phyloP scores from a whole-genome alignment of 106 monocot species.

The Dendrobium huoshanense region DNA sequence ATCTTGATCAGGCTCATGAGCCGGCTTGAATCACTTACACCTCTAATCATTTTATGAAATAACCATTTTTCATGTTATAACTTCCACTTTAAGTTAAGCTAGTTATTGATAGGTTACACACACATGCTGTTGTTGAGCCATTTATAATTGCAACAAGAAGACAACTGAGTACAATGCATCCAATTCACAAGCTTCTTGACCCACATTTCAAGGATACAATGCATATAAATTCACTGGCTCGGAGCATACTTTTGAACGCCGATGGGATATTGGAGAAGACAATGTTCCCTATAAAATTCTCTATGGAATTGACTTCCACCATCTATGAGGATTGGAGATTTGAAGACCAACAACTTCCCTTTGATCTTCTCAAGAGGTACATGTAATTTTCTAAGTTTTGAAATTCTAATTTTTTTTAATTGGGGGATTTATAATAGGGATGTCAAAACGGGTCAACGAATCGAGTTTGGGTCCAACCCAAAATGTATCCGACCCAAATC shows the following conservation, averaged over 20 bases:
- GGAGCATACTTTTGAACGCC: slow-evolving; percentile 50
- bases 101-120: slow-evolving; percentile 37
- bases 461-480: no score
- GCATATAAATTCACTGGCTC: slow-evolving; percentile 64
- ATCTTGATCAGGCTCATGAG: no score
- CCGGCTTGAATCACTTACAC: no score
- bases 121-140: slow-evolving; percentile 68
- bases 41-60: no score
- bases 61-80: no score
- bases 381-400: no score
- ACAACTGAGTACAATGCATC: slow-evolving; percentile 71
- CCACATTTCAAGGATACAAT: slow-evolving; percentile 81
- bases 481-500: no score
- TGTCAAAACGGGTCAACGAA: no score
- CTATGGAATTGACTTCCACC: slow-evolving; percentile 50
- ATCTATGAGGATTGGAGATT: slow-evolving; percentile 63
- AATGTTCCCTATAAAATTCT: slow-evolving; percentile 50
- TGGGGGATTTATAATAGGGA: no score
- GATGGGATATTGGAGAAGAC: slow-evolving; percentile 73
- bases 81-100: no score
- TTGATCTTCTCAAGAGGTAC: slow-evolving; percentile 70
- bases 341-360: slow-evolving; percentile 57
- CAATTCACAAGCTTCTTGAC: slow-evolving; percentile 57
- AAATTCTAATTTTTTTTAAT: no score
- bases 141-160: slow-evolving; percentile 64